Conservation (phyloP, 2,329 filamentous ascomycete genomes). For the Aspergillus calidoustus region DNA sequence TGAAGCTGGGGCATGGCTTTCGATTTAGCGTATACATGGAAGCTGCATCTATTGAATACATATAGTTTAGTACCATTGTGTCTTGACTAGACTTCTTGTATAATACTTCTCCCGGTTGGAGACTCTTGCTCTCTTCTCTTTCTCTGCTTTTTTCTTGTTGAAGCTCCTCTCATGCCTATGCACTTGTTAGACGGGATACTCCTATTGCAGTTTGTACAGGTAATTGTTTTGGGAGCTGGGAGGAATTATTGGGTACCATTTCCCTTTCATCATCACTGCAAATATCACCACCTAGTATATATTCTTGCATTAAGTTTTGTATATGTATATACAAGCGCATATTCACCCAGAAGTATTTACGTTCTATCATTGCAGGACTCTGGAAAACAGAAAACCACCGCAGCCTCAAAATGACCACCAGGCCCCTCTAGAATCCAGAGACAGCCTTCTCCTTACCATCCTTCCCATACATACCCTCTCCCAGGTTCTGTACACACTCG, state of each 20-base stretch:
- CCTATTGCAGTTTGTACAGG: background rate
- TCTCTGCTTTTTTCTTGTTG: background rate
- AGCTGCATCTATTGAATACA: background rate
- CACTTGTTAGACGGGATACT: background rate
- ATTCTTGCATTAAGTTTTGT: background rate
- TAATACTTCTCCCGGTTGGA: background rate
- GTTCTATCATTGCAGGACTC: background rate
- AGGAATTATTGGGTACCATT: background rate
- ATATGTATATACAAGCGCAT: background rate
- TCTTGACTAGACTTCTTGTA: background rate
- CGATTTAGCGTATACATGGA: background rate
- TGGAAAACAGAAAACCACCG: background rate
- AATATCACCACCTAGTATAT: background rate
- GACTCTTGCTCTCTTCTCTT: background rate
- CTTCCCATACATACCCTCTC: constrained; percentile 56
- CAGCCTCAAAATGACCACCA: background rate
- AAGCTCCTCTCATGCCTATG: too few relatives aligned
- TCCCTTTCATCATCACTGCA: background rate
- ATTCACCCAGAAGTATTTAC: background rate
- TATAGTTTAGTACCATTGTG: background rate
- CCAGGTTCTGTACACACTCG: constrained; percentile 64
- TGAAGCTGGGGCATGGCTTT: background rate
- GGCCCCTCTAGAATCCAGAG: constrained; percentile 41
- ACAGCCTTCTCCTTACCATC: constrained; percentile 40
- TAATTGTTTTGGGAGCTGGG: background rate